Evolutionary conservation across 2,329 filamentous ascomycete species (phyloP).

Genomic region (Clonostachys sp.): DNA sequence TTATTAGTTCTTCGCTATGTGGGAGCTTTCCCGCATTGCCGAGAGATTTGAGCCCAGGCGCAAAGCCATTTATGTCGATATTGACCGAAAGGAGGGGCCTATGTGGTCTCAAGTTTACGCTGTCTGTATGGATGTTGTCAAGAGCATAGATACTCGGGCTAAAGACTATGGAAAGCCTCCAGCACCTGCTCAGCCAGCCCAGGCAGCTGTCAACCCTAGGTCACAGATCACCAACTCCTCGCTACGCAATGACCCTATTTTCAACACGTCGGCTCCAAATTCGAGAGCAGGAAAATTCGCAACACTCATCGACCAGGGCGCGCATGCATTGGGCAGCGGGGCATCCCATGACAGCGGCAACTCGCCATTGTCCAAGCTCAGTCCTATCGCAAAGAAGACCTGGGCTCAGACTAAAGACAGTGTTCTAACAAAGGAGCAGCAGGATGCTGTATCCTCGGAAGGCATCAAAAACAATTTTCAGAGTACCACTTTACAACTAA

Average conservation of each 20-base stretch:
- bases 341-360: conserved; percentile 16
- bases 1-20: conserved; percentile 74
- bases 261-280: conserved; percentile 25
- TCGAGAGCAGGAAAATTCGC: conserved; percentile 29
- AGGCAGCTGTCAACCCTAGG: conserved; percentile 20
- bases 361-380: conserved; percentile 25
- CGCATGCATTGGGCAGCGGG: conserved; percentile 37
- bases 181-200: conserved; percentile 17
- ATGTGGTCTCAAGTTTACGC: conserved; percentile 77
- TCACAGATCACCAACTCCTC: conserved; percentile 28
- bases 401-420: conserved; percentile 41
- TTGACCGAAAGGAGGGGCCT: conserved; percentile 74
- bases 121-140: conserved; percentile 65
- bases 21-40: conserved; percentile 82
- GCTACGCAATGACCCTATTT: conserved; percentile 38
- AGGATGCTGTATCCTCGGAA: conserved; percentile 45
- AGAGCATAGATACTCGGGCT: conserved; percentile 63
- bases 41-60: conserved; percentile 70
- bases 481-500: conserved; percentile 36
- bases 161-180: conserved; percentile 50
- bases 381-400: conserved; percentile 45
- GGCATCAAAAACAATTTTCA: conserved; percentile 43
- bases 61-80: conserved; percentile 79
- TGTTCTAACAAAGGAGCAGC: conserved; percentile 47
- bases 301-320: conserved; percentile 16